Evolutionary conservation across 345 rosid species (phyloP), one percentile per base, ranked within the genome.

Genomic region (Euphorbia lathyris): DNA sequence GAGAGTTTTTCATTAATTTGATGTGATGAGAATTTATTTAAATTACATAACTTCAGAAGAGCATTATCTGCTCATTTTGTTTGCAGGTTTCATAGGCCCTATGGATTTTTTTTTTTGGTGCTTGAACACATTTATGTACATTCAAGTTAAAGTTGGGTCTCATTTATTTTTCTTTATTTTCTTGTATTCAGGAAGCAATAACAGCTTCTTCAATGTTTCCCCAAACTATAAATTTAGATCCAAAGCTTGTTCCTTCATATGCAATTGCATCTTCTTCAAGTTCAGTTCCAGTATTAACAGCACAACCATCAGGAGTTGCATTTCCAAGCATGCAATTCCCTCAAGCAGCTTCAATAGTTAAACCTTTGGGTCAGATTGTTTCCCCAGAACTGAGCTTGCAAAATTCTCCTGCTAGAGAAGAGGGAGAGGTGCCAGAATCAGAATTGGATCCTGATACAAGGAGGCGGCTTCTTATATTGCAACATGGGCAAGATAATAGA

Each of bases 361-460:
- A 87, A 72, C 87, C 87, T 48, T 59, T 85, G 77, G 87, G 83
- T 82, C 86, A 82, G 71, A 82, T 81, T 75, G 70, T 60, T 62
- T 79, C 81, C 58, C 72, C 86, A 60, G 98, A 96, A 71, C 82
- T 83, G 74, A 90, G 83, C 81, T 78, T 89, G 86, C 97, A 86
- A 71, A 83, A 79, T 82, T 96, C 99, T 73, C 99, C 97, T 53
- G 97, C 90, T 58, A 87, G 98, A 77, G 99, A 92, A 85, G 99
- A 96, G 80, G 99, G 99, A 52, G 99, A 96, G 83, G 97, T 92
- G 57, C 98, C 96, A 47, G 98, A 90, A 82, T 92, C 99, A 63
- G 99, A 96, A 78, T 74, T 96, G 77, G 99, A 96, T 85, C 99
- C 98, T 38, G 93, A 90, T 82, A 92, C 97, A 26, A 82, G 98